phyloP scores from a whole-genome alignment of 2,329 filamentous ascomycete genomes.

The Colletotrichum sansevieriae region DNA sequence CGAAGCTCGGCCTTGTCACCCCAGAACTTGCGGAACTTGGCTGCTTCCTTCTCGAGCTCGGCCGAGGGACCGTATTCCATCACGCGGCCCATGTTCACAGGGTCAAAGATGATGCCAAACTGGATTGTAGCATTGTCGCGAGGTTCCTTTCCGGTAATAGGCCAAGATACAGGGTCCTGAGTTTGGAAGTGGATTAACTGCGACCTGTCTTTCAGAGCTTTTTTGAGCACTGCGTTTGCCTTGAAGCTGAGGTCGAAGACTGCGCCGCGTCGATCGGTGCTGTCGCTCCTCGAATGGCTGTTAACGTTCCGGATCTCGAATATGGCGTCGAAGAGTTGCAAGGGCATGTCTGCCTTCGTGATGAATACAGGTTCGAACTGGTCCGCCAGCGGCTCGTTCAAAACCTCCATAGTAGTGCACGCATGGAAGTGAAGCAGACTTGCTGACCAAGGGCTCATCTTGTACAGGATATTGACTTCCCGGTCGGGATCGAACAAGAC shows the following conservation, averaged over 20 bases:
- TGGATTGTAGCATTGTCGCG: constrained; percentile 56
- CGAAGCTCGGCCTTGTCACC: constrained; percentile 92
- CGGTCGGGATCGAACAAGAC: constrained; percentile 83
- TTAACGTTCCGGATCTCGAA: constrained; percentile 54
- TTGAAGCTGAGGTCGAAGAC: constrained; percentile 64
- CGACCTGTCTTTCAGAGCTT: constrained; percentile 81
- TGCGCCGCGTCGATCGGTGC: constrained; percentile 57
- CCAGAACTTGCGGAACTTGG: constrained; percentile 91
- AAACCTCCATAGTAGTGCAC: constrained; percentile 77
- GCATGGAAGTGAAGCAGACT: constrained; percentile 80
- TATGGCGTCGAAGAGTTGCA: constrained; percentile 67
- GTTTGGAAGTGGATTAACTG: constrained; percentile 73
- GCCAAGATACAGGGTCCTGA: constrained; percentile 58
- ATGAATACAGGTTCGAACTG: constrained; percentile 92
- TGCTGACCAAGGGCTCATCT: constrained; percentile 91
- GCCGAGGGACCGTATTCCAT: constrained; percentile 91
- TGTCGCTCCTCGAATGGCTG: constrained; percentile 46
- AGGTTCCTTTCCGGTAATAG: constrained; percentile 50
- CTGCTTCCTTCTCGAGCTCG: constrained; percentile 86
- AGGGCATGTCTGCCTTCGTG: constrained; percentile 64
- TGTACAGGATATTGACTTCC: constrained; percentile 86
- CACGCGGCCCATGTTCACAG: constrained; percentile 77
- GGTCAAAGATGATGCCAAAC: constrained; percentile 79
- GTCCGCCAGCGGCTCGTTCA: constrained; percentile 80
- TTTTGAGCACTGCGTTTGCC: constrained; percentile 74